Base-by-base conservation (phyloP, 805 yeast genomes). In the Isabelozyma rhagii region DNA sequence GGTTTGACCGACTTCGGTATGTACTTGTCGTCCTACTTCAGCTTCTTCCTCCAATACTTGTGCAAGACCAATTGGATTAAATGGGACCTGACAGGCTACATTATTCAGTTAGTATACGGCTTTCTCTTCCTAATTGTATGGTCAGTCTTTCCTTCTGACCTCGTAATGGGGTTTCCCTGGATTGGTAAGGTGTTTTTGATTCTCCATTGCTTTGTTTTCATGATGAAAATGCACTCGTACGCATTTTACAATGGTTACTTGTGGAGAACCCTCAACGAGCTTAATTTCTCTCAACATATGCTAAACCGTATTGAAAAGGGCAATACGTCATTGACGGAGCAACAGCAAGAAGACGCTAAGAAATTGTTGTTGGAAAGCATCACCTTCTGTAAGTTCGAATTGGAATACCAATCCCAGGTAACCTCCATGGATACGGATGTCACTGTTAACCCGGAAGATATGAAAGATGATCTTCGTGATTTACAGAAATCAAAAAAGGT, bases 141-240 rank as follows among this genome's bases (percentile, higher is more conserved):
- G 71, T 61, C 84, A 41, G 67, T 72, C 54, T 74, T 82, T 59
- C 82, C 94, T 4, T 81, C 84, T 42, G 61, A 62, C 28, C 44
- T 50, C 5, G 62, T 63, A 44, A 66, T 72, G 63, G 71, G 77
- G 40, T 87, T 79, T 59, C 90, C 96, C 10, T 94, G 99, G 99
- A 87, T 92, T 45, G 96, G 90, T 1, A 84, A 84, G 61, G 92
- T 92, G 41, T 94, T 89, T 60, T 69, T 94, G 53, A 80, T 89
- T 51, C 72, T 94, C 46, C 99, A 94, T 63, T 82, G 91, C 9
- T 73, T 90, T 45, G 98, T 94, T 1, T 73, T 91, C 55, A 64
- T 96, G 57, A 94, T 94, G 99, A 94, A 94, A 64, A 86, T 87
- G 83, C 98, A 94, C 66, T 91, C 98, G 1, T 94, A 85, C 64